Evolutionary conservation across 2,329 filamentous ascomycete genomes (phyloP).

Genomic region (Didymella pinodella): DNA sequence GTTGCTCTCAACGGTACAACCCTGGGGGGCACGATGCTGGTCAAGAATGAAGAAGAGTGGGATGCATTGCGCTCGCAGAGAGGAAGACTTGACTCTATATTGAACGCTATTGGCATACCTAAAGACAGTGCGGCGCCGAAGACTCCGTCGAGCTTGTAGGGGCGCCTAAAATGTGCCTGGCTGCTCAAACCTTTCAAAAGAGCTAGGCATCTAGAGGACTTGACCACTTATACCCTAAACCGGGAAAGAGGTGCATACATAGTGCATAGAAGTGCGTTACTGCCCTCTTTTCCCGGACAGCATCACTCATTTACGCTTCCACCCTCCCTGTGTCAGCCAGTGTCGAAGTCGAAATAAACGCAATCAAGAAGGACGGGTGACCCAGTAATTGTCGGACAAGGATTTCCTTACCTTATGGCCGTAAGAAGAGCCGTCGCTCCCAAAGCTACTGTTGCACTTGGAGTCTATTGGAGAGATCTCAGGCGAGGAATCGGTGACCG

Average conservation of each 20-base stretch:
- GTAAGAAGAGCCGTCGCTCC: slow-evolving; percentile 7
- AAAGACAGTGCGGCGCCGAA: slow-evolving; percentile 14
- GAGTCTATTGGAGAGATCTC: slow-evolving; percentile 5
- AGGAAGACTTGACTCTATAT: slow-evolving; percentile 53
- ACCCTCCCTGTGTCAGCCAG: slow-evolving; percentile 20
- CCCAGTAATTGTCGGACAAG: slow-evolving; percentile 21
- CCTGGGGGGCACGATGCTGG: slow-evolving; percentile 66
- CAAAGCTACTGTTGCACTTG: slow-evolving; percentile 26
- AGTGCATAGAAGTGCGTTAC: not conserved
- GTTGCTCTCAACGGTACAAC: slow-evolving; percentile 66
- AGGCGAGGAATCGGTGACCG: slow-evolving; percentile 61
- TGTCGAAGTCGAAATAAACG: slow-evolving; percentile 1
- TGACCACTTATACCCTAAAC: not conserved
- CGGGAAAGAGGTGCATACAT: not conserved
- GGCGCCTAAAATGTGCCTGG: not conserved
- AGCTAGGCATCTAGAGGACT: not conserved
- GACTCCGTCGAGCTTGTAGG: slow-evolving; percentile 17
- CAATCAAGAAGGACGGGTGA: slow-evolving; percentile 21
- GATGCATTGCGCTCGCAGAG: slow-evolving; percentile 55
- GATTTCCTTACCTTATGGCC: slow-evolving; percentile 30
- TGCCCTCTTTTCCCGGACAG: slow-evolving; percentile 52
- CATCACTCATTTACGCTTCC: slow-evolving; percentile 3
- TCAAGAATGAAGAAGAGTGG: slow-evolving; percentile 64
- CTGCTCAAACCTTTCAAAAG: not conserved
- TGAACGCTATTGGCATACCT: slow-evolving; percentile 51